These are phyloP conservation scores for Penicillium coffeae DNA, from an alignment of 495 filamentous ascomycete species.

Conservation along the genomic window DNA sequence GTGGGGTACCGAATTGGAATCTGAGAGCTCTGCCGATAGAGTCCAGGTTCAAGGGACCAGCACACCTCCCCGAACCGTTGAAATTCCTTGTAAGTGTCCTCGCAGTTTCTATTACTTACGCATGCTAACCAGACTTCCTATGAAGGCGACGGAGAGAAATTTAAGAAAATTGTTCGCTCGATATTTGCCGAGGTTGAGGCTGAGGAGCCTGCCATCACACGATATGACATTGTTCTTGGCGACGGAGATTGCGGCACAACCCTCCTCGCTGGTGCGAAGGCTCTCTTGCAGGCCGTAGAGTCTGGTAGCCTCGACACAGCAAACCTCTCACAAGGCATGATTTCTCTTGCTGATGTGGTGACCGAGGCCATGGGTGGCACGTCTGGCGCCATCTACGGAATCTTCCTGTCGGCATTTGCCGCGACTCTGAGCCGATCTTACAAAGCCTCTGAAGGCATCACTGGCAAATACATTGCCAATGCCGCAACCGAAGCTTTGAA, in stretches of 20 bases:
- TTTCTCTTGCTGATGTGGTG: conserved; percentile 6
- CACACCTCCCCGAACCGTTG: neutral
- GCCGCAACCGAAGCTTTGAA: conserved; percentile 7
- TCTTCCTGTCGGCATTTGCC: conserved; percentile 9
- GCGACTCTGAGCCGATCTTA: conserved; percentile 3
- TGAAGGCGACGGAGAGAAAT: conserved; percentile 1
- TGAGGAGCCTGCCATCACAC: conserved; percentile 11
- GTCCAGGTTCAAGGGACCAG: neutral
- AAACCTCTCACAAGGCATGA: conserved; percentile 4
- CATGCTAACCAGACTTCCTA: neutral
- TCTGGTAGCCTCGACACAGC: neutral
- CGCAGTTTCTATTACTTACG: too few species aligned
- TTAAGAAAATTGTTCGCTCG: neutral
- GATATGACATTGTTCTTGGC: conserved; percentile 13
- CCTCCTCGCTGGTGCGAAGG: conserved; percentile 5
- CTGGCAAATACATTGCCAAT: conserved; percentile 4
- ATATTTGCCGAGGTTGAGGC: conserved; percentile 3
- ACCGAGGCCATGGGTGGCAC: conserved; percentile 12
- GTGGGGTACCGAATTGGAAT: too few species aligned
- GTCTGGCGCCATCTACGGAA: conserved; percentile 12
- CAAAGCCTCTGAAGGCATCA: conserved; percentile 1
- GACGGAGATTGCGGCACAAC: conserved; percentile 14
- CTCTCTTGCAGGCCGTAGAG: neutral
- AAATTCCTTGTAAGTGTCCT: conserved; percentile 7
- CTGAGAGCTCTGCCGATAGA: too few species aligned